Conservation (phyloP, 192 early-diverging fungal genomes). For the Coemansia sp. region DNA sequence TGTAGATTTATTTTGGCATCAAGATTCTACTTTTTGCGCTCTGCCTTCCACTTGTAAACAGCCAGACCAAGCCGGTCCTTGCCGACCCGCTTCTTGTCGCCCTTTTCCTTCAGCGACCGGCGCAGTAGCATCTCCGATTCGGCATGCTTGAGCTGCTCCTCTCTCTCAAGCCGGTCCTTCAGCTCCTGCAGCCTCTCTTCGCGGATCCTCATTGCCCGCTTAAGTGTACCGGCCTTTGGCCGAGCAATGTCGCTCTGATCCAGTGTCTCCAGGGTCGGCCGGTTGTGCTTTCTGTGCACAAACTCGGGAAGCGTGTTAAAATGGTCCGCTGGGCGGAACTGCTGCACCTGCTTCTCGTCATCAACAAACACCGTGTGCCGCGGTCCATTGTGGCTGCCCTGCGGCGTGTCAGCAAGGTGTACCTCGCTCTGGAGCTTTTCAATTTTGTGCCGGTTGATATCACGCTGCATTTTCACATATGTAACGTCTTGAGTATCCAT, state of each 20-base stretch:
- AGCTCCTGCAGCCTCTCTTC: conserved; percentile 65
- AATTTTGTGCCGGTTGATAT: conserved; percentile 66
- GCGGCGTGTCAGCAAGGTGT: conserved; percentile 59
- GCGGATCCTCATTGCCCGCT: conserved; percentile 31
- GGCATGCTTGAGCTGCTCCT: conserved; percentile 66
- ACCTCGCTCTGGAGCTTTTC: conserved; percentile 69
- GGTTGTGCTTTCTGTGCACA: conserved; percentile 75
- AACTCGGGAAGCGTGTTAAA: conserved; percentile 82
- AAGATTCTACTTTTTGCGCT: conserved; percentile 72
- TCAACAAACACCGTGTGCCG: conserved; percentile 83
- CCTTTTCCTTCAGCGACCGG: conserved; percentile 78
- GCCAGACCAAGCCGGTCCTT: conserved; percentile 75
- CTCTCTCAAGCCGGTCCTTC: conserved; percentile 69
- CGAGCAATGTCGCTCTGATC: conserved; percentile 39
- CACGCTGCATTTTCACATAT: conserved; percentile 80
- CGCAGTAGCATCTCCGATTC: conserved; percentile 80
- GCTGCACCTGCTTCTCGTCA: conserved; percentile 60
- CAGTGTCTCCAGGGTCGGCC: conserved; percentile 63
- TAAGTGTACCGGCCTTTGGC: conserved; percentile 16
- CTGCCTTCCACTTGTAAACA: conserved; percentile 91
- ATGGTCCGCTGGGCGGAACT: conserved; percentile 78
- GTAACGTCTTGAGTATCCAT: conserved; percentile 92
- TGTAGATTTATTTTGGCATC: background rate
- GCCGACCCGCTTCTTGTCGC: conserved; percentile 76
- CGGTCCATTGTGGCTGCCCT: conserved; percentile 26